phyloP scores from a whole-genome alignment of 208 protist species.

The Tetramitus jugosus region DNA sequence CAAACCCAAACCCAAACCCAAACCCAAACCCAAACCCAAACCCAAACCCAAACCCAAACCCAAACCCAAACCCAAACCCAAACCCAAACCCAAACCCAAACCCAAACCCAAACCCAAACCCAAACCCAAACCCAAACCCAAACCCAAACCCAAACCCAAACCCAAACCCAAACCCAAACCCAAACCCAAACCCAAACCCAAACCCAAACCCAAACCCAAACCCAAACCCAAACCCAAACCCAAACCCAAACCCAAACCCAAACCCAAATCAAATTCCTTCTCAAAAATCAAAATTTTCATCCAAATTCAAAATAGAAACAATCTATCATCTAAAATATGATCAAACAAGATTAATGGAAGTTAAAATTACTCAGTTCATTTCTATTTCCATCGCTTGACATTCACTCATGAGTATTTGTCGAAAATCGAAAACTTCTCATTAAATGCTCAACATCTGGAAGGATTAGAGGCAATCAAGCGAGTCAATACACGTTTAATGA shows the following conservation, averaged over 20 bases:
- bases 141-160: conserved; percentile 1
- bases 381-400: background rate
- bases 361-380: too few relatives aligned
- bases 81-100: conserved; percentile 1
- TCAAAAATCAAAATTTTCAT: too few relatives aligned
- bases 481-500: too few relatives aligned
- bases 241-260: conserved; percentile 4
- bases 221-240: conserved; percentile 3
- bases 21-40: conserved; percentile 1
- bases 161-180: conserved; percentile 3
- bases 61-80: conserved; percentile 4
- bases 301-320: too few relatives aligned
- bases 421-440: too few relatives aligned
- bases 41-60: conserved; percentile 3
- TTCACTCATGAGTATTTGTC: too few relatives aligned
- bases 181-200: conserved; percentile 4
- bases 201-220: conserved; percentile 1
- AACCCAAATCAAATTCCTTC: conserved; percentile 4
- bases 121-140: conserved; percentile 4
- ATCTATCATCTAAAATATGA: too few relatives aligned
- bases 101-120: conserved; percentile 3
- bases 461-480: too few relatives aligned
- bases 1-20: conserved; percentile 4
- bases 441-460: too few relatives aligned
- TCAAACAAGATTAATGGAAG: too few relatives aligned